A percentile compares a stretch with the other conserved stretches of the same genome.
These are phyloP conservation scores for Ormosia semicastrata DNA, from an alignment of 306 rosid genomes.

Conservation along the genomic window DNA sequence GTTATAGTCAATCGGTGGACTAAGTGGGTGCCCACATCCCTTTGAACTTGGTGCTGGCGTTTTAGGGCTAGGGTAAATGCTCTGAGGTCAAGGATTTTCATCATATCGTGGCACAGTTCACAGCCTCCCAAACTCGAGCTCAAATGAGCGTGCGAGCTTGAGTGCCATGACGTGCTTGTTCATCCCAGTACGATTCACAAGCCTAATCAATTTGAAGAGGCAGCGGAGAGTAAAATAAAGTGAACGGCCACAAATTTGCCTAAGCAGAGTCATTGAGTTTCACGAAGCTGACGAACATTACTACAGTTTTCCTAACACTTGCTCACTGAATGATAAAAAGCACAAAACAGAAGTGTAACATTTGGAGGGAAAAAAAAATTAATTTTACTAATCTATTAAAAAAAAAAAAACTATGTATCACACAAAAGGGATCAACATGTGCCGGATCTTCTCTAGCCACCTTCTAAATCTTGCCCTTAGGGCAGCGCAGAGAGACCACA, in stretches of 20 bases:
- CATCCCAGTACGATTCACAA: too few species aligned
- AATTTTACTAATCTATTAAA: slow-evolving; percentile 25
- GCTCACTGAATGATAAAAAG: slow-evolving; percentile 20
- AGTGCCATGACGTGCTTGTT: too few species aligned
- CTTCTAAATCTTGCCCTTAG: slow-evolving; percentile 32
- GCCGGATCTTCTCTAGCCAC: slow-evolving; percentile 24
- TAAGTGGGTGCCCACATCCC: too few species aligned
- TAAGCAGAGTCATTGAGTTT: slow-evolving; percentile 17
- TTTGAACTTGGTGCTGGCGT: too few species aligned
- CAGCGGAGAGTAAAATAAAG: not conserved
- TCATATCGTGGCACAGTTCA: too few species aligned
- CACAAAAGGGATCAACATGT: slow-evolving; percentile 31
- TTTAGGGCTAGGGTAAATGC: too few species aligned
- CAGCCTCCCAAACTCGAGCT: too few species aligned
- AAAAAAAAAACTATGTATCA: slow-evolving; percentile 30
- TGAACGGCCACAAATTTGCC: not conserved
- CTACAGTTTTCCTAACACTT: slow-evolving; percentile 26
- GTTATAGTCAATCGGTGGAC: too few species aligned
- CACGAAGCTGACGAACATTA: slow-evolving; percentile 7
- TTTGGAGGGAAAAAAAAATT: slow-evolving; percentile 23
- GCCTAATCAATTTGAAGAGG: not conserved
- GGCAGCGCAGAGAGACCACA: slow-evolving; percentile 23
- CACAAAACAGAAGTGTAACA: slow-evolving; percentile 11
- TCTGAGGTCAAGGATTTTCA: too few species aligned
- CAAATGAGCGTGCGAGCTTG: too few species aligned